phyloP scores from a whole-genome alignment of 108 stramenopile genomes.

The Fragilaria radians region DNA sequence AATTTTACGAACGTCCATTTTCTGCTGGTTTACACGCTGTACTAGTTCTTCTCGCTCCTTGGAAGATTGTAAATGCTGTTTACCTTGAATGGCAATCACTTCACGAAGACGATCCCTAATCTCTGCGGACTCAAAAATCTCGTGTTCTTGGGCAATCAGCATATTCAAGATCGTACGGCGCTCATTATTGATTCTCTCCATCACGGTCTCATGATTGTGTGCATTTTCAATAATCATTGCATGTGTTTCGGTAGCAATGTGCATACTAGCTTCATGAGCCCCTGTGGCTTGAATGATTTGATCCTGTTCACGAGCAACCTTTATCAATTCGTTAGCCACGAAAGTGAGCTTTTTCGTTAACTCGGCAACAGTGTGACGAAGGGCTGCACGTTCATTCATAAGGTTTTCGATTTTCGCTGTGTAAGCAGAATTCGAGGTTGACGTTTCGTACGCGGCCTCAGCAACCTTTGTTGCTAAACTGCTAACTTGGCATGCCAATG shows the following conservation, averaged over 20 bases:
- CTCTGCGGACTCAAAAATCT: constrained; percentile 32
- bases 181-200: constrained; percentile 44
- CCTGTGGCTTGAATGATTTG: constrained; percentile 48
- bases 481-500: constrained; percentile 53
- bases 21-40: constrained; percentile 36
- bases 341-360: constrained; percentile 45
- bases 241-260: constrained; percentile 31
- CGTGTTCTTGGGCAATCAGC: constrained; percentile 43
- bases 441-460: constrained; percentile 28
- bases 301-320: constrained; percentile 56
- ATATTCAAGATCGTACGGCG: constrained; percentile 50
- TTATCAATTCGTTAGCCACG: constrained; percentile 50
- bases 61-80: constrained; percentile 22
- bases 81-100: constrained; percentile 38
- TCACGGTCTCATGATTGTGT: constrained; percentile 28
- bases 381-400: constrained; percentile 36
- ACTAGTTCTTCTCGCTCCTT: constrained; percentile 43
- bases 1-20: constrained; percentile 40
- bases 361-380: constrained; percentile 32
- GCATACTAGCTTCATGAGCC: constrained; percentile 47
- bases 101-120: constrained; percentile 36
- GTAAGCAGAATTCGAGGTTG: constrained; percentile 21
- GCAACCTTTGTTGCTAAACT: constrained; percentile 50
- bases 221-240: constrained; percentile 43
- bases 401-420: constrained; percentile 34